phyloP scores from a whole-genome alignment of 129 eudicot genomes.

The Artemisia annua region DNA sequence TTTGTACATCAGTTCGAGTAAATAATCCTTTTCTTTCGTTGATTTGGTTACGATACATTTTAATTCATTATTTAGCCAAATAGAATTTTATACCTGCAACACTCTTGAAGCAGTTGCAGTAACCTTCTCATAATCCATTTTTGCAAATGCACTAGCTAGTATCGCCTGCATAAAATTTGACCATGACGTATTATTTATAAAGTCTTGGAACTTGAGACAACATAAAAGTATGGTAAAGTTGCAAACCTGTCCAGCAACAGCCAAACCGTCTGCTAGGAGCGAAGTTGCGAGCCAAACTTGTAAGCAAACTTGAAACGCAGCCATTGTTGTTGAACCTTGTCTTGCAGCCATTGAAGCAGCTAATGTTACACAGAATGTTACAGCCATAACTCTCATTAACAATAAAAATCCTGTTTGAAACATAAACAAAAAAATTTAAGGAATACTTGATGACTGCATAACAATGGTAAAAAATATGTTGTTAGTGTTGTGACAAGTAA shows the following conservation, averaged over 20 bases:
- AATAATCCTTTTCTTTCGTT: neutral
- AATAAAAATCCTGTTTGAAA: constrained; percentile 46
- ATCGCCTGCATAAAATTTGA: constrained; percentile 48
- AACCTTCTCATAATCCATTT: constrained; percentile 50
- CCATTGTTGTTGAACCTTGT: constrained; percentile 67
- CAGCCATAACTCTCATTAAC: constrained; percentile 66
- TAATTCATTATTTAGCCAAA: neutral
- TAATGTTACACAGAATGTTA: constrained; percentile 61
- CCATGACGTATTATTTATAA: neutral
- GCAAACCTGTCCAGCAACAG: constrained; percentile 67
- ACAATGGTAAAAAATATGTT: neutral
- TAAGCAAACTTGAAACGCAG: constrained; percentile 70
- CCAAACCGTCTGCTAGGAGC: constrained; percentile 68
- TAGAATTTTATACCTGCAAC: constrained; percentile 42
- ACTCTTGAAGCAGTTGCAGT: constrained; percentile 69
- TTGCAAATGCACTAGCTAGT: constrained; percentile 77
- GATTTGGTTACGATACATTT: neutral
- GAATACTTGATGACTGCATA: neutral
- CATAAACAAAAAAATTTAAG: neutral
- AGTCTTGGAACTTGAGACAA: neutral
- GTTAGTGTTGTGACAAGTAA: neutral
- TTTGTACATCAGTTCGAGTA: neutral
- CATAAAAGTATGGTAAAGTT: constrained; percentile 4
- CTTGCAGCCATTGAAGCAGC: constrained; percentile 73
- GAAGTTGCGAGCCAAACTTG: constrained; percentile 72